Conservation (phyloP, 1,139 yeast species). For the Taphrina flavorubra region DNA sequence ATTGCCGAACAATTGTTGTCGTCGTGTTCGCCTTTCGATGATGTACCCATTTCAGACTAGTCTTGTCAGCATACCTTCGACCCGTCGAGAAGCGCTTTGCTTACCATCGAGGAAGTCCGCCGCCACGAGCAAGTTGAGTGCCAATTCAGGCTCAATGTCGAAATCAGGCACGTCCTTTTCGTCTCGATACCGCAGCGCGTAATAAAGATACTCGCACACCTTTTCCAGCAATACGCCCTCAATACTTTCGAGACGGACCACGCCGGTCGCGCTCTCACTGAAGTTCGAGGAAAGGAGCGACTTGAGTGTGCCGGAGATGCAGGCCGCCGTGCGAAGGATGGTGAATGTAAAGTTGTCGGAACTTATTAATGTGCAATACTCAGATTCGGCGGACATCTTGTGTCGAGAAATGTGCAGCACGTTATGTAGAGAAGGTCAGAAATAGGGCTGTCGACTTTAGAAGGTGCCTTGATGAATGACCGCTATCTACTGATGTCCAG, state of each 20-base stretch:
- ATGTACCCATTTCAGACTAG: too few relatives aligned
- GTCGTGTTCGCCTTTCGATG: too few relatives aligned
- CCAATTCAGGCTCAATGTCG: slow-evolving; percentile 90
- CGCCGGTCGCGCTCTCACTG: slow-evolving; percentile 43
- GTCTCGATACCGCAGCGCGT: slow-evolving; percentile 62
- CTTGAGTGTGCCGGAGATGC: slow-evolving; percentile 76
- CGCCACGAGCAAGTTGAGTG: slow-evolving; percentile 85
- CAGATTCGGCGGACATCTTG: slow-evolving; percentile 39
- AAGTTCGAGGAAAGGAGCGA: slow-evolving; percentile 59
- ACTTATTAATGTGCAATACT: slow-evolving; percentile 72
- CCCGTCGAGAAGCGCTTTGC: too few relatives aligned
- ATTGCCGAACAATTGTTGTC: too few relatives aligned
- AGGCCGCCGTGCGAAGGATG: slow-evolving; percentile 75
- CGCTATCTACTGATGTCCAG: background rate
- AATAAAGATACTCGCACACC: slow-evolving; percentile 83
- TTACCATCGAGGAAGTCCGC: slow-evolving; percentile 81
- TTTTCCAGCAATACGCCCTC: slow-evolving; percentile 62
- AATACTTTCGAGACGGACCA: slow-evolving; percentile 43
- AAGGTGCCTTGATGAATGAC: background rate
- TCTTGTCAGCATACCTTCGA: too few relatives aligned
- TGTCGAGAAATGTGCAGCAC: background rate
- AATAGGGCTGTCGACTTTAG: too few relatives aligned
- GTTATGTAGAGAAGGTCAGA: background rate
- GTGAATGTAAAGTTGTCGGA: slow-evolving; percentile 72
- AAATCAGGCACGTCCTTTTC: slow-evolving; percentile 77